Evolutionary conservation across 345 rosid species (phyloP).

Genomic region (Aquilaria malaccensis): DNA sequence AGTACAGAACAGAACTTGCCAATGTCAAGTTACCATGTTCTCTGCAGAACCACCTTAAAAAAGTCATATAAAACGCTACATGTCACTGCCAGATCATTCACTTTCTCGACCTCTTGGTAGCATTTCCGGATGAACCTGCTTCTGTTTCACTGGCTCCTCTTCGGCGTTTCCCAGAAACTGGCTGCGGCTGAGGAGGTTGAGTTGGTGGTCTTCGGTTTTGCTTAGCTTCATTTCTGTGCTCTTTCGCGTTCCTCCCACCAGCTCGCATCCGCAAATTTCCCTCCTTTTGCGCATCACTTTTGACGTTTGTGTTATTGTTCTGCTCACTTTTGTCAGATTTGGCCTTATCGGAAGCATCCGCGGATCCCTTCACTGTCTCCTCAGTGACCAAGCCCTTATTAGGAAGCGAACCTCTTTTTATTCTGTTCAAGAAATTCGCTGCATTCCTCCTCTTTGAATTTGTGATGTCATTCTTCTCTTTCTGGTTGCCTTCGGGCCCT

Average conservation of each 20-base stretch:
- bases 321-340: constrained; percentile 25
- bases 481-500: constrained; percentile 19
- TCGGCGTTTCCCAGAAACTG: constrained; percentile 14
- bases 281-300: constrained; percentile 15
- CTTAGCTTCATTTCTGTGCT: constrained; percentile 22
- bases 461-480: constrained; percentile 17
- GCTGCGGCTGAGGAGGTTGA: constrained; percentile 1
- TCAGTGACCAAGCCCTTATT: constrained; percentile 10
- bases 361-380: constrained; percentile 20
- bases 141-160: constrained; percentile 29
- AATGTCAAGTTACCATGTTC: too few species aligned
- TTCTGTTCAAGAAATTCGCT: constrained; percentile 42
- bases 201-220: constrained; percentile 17
- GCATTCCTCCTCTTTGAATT: constrained; percentile 38
- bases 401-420: constrained; percentile 29
- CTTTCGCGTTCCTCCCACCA: constrained; percentile 14
- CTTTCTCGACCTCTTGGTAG: constrained; percentile 41
- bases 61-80: background rate
- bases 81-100: background rate
- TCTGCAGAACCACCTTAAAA: background rate
- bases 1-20: too few species aligned
- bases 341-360: constrained; percentile 20
- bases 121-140: constrained; percentile 20
- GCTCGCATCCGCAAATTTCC: constrained; percentile 18
- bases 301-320: constrained; percentile 22